Evolutionary conservation across 1,284 basidiomycete genomes (phyloP).

Genomic region (Fistulina hepatica): DNA sequence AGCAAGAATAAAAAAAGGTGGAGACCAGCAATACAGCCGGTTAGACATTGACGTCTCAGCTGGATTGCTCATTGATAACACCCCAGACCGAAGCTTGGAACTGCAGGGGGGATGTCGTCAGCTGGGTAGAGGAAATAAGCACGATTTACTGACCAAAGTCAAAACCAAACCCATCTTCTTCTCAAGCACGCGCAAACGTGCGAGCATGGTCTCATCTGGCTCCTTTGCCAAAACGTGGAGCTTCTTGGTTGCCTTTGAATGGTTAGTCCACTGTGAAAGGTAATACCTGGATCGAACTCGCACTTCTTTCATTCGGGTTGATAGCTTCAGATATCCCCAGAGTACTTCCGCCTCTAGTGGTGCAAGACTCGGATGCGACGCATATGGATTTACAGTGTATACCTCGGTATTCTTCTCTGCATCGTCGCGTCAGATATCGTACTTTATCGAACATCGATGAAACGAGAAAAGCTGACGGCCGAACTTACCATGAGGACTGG

Average conservation of each 20-base stretch:
- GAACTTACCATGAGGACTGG: too few species aligned
- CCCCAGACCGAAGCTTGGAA: constrained; percentile 96
- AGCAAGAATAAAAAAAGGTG: too few species aligned
- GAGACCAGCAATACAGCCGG: too few species aligned
- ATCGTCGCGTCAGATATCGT: too few species aligned
- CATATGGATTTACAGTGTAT: constrained; percentile 55
- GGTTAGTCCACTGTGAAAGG: constrained; percentile 5
- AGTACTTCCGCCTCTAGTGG: constrained; percentile 58
- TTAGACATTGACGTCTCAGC: too few species aligned
- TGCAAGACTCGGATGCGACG: constrained; percentile 51
- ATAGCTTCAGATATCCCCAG: constrained; percentile 72
- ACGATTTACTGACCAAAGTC: constrained; percentile 53
- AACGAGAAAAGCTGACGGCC: too few species aligned
- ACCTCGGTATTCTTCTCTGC: too few species aligned
- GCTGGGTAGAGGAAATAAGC: constrained; percentile 7
- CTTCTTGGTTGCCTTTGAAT: constrained; percentile 41
- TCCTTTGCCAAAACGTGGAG: constrained; percentile 51
- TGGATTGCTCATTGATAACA: constrained; percentile 84
- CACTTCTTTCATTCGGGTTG: constrained; percentile 60
- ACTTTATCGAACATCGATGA: too few species aligned
- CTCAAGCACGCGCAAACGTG: constrained; percentile 73
- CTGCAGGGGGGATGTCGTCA: constrained; percentile 29
- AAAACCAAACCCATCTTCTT: constrained; percentile 92
- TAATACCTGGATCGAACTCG: constrained; percentile 17
- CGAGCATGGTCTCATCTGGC: constrained; percentile 66